phyloP scores from a whole-genome alignment of 805 yeast species.

The Kluyveromyces nonfermentans region DNA sequence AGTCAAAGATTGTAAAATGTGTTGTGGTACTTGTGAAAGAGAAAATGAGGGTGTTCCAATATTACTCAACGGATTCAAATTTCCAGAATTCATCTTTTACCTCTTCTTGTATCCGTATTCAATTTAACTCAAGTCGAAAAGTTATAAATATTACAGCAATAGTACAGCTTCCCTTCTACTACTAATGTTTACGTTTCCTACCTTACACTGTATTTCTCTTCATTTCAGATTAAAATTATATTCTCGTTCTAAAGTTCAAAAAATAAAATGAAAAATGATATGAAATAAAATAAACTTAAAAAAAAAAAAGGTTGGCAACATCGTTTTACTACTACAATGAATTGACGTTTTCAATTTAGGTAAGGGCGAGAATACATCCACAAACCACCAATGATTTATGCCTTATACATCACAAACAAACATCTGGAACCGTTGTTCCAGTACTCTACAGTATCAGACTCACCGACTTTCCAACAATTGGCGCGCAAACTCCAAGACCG shows the following conservation, averaged over 20 bases:
- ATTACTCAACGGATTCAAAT: conserved; percentile 20
- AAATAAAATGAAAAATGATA: too few relatives aligned
- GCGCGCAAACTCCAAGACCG: conserved; percentile 17
- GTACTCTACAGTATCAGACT: conserved; percentile 19
- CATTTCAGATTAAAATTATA: not conserved
- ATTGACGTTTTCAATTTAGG: too few relatives aligned
- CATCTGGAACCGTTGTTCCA: conserved; percentile 13
- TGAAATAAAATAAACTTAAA: too few relatives aligned
- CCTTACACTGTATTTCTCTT: too few relatives aligned
- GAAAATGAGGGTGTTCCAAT: conserved; percentile 29
- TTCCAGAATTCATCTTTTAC: conserved; percentile 6
- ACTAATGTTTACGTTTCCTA: too few relatives aligned
- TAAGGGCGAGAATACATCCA: not conserved
- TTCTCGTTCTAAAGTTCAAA: not conserved
- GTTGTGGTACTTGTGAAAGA: conserved; percentile 26
- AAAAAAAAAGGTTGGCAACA: not conserved
- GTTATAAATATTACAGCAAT: not conserved
- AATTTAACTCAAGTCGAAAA: not conserved
- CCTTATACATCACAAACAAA: not conserved
- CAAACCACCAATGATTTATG: not conserved
- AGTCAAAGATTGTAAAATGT: conserved; percentile 24
- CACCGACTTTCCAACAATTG: conserved; percentile 21
- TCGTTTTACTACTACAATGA: too few relatives aligned
- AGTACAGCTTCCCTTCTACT: not conserved
- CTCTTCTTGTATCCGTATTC: not conserved